These are phyloP conservation scores for Auriscalpium orientale DNA, from an alignment of 768 basidiomycete genomes.

Conservation along the genomic window DNA sequence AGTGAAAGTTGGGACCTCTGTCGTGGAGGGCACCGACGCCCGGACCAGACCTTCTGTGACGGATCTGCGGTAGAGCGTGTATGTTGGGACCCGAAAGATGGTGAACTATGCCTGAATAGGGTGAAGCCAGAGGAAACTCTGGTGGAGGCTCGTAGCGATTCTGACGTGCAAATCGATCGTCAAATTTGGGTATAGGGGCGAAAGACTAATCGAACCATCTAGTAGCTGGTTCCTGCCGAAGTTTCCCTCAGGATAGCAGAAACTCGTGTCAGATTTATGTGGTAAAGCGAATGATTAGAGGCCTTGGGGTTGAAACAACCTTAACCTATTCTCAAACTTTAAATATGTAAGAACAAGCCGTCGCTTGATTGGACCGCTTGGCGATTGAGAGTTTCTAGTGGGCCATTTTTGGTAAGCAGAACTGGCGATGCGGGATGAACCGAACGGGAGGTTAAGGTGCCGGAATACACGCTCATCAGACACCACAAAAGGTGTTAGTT, in stretches of 20 bases:
- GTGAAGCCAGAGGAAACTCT: constrained; percentile 94
- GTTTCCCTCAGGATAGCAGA: constrained; percentile 76
- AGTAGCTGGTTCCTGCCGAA: constrained; percentile 91
- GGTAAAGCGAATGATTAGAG: constrained; percentile 88
- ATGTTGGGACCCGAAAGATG: constrained; percentile 88
- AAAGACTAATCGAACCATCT: constrained; percentile 95
- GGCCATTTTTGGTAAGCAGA: constrained; percentile 70
- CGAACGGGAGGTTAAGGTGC: constrained; percentile 72
- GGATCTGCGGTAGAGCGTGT: constrained; percentile 75
- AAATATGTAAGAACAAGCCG: constrained; percentile 53
- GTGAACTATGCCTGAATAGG: constrained; percentile 87
- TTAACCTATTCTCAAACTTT: constrained; percentile 78
- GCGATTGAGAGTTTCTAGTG: constrained; percentile 65
- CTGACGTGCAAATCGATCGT: constrained; percentile 96
- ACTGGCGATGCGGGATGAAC: constrained; percentile 69
- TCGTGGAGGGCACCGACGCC: constrained; percentile 67
- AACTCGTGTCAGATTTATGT: constrained; percentile 50
- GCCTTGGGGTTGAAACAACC: constrained; percentile 85
- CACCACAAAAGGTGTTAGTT: constrained; percentile 82
- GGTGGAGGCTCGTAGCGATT: constrained; percentile 93
- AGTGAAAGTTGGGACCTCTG: constrained; percentile 61
- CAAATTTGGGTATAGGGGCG: constrained; percentile 93
- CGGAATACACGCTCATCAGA: constrained; percentile 78
- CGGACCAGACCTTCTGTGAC: constrained; percentile 66
- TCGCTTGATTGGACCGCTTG: constrained; percentile 41